A percentile compares a stretch with the other conserved stretches of the same genome.
phyloP scores from a whole-genome alignment of 2,329 filamentous ascomycete genomes.

The Daldinia sp. region DNA sequence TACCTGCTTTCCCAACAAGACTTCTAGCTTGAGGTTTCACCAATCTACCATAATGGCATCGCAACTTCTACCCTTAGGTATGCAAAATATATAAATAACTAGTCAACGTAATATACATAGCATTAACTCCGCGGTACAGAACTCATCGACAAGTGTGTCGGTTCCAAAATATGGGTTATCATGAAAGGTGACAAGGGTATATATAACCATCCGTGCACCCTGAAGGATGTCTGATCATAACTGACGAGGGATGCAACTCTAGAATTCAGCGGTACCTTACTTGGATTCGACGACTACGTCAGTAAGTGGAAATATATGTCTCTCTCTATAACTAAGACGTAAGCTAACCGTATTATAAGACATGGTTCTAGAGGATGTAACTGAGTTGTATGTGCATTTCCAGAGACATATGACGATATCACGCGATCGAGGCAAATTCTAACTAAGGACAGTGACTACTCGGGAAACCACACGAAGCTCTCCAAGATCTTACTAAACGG shows the following conservation, averaged over 20 bases:
- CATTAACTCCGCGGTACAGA: conserved; percentile 65
- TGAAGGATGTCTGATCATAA: neutral
- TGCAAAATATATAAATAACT: conserved; percentile 33
- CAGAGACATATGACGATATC: neutral
- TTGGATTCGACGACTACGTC: conserved; percentile 99
- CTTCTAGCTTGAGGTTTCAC: neutral
- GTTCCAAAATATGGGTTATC: conserved; percentile 96
- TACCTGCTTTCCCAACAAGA: conserved; percentile 16
- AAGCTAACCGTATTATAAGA: conserved; percentile 70
- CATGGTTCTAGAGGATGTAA: conserved; percentile 98
- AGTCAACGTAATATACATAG: neutral
- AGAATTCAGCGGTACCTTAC: conserved; percentile 96
- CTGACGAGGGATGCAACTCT: conserved; percentile 33
- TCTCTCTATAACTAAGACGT: neutral
- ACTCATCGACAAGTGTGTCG: conserved; percentile 98
- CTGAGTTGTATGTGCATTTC: conserved; percentile 79
- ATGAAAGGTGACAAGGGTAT: conserved; percentile 99
- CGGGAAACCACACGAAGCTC: conserved; percentile 86
- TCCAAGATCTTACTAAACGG: conserved; percentile 96
- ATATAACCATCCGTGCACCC: neutral
- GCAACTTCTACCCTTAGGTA: conserved; percentile 79
- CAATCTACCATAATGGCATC: conserved; percentile 69
- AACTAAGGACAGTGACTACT: conserved; percentile 79
- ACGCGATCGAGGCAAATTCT: conserved; percentile 29
- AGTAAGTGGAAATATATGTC: conserved; percentile 75